These are phyloP conservation scores for Rauvolfia tetraphylla DNA, from an alignment of 257 asterid genomes.

Conservation along the genomic window DNA sequence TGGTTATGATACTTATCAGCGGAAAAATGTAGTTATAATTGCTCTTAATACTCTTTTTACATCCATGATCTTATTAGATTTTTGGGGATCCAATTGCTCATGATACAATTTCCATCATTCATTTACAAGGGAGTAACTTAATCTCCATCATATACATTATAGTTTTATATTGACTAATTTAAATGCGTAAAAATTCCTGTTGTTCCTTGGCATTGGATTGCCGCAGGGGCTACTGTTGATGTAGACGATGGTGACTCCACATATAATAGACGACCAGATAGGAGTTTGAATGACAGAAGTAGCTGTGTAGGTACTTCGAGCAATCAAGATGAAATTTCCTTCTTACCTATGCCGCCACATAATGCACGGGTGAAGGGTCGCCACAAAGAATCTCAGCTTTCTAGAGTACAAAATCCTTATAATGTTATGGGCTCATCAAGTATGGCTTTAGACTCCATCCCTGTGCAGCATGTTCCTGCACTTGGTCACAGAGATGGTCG, in stretches of 20 bases:
- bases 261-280: slow-evolving; percentile 43
- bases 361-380: slow-evolving; percentile 57
- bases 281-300: slow-evolving; percentile 35
- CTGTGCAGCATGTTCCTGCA: slow-evolving; percentile 38
- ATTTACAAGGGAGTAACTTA: background rate
- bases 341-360: slow-evolving; percentile 36
- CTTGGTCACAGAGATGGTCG: slow-evolving; percentile 38
- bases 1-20: no score
- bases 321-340: slow-evolving; percentile 41
- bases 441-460: slow-evolving; percentile 32
- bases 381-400: slow-evolving; percentile 47
- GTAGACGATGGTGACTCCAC: slow-evolving; percentile 42
- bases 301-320: slow-evolving; percentile 43
- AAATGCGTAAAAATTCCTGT: background rate
- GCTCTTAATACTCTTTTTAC: background rate
- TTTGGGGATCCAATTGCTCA: background rate
- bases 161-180: background rate
- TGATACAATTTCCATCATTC: background rate
- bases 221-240: slow-evolving; percentile 38
- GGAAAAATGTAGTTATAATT: no score
- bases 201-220: background rate
- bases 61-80: background rate
- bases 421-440: slow-evolving; percentile 38
- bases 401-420: slow-evolving; percentile 38
- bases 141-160: background rate